Percentiles rank a stretch among this genome's conserved stretches.
Conservation (phyloP, 2,329 filamentous ascomycete species). For the Rhynchosporium agropyri region DNA sequence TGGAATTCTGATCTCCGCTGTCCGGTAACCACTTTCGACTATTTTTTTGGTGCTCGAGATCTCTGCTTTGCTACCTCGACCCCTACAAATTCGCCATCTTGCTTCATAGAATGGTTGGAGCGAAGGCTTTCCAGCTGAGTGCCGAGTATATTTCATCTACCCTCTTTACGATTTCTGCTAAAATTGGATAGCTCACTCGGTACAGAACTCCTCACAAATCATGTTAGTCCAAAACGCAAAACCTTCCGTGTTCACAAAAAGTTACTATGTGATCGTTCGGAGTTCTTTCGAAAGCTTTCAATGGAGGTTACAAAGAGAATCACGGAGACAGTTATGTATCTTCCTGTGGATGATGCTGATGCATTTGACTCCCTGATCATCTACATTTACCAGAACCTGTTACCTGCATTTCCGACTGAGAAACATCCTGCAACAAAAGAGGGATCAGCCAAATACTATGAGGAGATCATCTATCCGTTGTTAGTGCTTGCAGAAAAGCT, state of each 20-base stretch:
- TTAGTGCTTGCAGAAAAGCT: slow-evolving; percentile 4
- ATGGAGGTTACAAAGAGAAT: slow-evolving; percentile 21
- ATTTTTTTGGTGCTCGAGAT: too few relatives aligned
- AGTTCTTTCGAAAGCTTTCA: slow-evolving; percentile 23
- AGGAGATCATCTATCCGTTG: neutral
- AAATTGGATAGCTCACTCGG: slow-evolving; percentile 10
- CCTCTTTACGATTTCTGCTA: neutral
- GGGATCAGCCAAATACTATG: neutral
- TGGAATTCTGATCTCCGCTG: too few relatives aligned
- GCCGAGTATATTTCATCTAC: neutral
- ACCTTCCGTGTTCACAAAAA: slow-evolving; percentile 34
- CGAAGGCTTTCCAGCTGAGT: neutral
- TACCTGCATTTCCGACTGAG: neutral
- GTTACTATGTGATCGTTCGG: slow-evolving; percentile 24
- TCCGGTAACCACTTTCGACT: too few relatives aligned
- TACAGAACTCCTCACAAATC: slow-evolving; percentile 29
- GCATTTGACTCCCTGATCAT: slow-evolving; percentile 12
- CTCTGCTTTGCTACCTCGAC: too few relatives aligned
- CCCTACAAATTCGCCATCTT: neutral
- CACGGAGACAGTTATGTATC: slow-evolving; percentile 14
- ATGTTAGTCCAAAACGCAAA: slow-evolving; percentile 29
- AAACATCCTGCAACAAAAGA: neutral
- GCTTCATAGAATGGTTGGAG: neutral
- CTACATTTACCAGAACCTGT: slow-evolving; percentile 14
- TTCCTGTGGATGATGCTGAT: slow-evolving; percentile 18